A percentile compares a stretch with the other conserved stretches of the same genome.
phyloP scores from a whole-genome alignment of 106 monocot species.

The Acorus calamus region DNA sequence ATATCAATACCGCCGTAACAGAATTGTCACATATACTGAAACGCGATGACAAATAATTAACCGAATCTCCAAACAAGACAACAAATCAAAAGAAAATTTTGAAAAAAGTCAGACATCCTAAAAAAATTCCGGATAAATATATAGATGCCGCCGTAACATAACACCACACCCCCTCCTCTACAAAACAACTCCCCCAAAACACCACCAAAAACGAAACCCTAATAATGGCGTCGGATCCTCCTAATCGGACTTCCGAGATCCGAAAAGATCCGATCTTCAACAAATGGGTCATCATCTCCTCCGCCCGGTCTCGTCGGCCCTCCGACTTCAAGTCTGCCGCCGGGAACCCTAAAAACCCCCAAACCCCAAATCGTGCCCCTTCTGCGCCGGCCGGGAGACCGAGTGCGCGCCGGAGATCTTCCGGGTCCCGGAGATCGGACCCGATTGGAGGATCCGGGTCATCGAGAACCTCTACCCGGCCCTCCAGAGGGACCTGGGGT shows the following conservation, averaged over 20 bases:
- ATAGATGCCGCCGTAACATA: no score
- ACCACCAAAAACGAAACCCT: no score
- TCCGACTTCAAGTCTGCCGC: conserved; percentile 71
- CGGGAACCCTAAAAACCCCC: conserved; percentile 14
- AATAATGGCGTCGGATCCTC: not conserved
- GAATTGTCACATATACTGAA: no score
- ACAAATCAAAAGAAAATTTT: no score
- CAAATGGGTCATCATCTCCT: conserved; percentile 71
- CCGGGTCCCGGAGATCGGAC: conserved; percentile 30
- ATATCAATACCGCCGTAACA: no score
- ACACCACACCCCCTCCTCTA: no score
- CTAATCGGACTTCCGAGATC: conserved; percentile 27
- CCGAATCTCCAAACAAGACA: no score
- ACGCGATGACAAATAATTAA: no score
- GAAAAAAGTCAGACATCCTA: no score
- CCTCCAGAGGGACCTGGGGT: conserved; percentile 45
- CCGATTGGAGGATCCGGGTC: conserved; percentile 64
- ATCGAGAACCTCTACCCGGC: conserved; percentile 97
- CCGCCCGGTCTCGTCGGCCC: conserved; percentile 67
- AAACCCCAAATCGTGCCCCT: conserved; percentile 58
- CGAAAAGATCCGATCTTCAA: conserved; percentile 54
- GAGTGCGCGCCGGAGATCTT: conserved; percentile 97
- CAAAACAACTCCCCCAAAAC: no score
- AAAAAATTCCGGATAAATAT: no score
- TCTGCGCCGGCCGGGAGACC: conserved; percentile 72